Percentiles rank a stretch among this genome's conserved stretches.
Conservation (phyloP, 495 filamentous ascomycete genomes). For the Podospora australis region DNA sequence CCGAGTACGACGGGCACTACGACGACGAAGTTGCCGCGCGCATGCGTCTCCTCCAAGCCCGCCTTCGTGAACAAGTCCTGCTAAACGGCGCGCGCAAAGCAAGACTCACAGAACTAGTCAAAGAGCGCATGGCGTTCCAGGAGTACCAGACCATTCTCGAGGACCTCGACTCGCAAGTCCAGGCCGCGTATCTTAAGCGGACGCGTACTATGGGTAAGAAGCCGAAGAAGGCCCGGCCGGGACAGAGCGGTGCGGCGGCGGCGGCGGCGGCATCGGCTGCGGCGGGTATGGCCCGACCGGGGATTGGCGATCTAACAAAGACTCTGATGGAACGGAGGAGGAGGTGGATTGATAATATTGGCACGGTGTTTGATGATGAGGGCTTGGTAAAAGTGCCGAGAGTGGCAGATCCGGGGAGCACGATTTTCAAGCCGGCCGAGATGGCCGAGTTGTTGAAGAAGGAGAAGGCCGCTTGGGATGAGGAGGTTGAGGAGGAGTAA, state of each 20-base stretch:
- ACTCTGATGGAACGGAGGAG: constrained; percentile 82
- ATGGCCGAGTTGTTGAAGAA: constrained; percentile 53
- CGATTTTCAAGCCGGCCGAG: constrained; percentile 55
- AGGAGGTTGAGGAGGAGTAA: constrained; percentile 50
- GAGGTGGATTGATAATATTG: constrained; percentile 82
- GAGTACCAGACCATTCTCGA: constrained; percentile 96
- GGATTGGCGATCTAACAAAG: constrained; percentile 84
- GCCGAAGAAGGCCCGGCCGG: constrained; percentile 79
- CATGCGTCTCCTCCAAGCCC: constrained; percentile 72
- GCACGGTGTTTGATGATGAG: constrained; percentile 77
- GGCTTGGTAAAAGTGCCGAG: constrained; percentile 43
- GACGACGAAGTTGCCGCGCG: constrained; percentile 94
- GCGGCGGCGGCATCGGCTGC: constrained; percentile 41
- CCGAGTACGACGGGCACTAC: constrained; percentile 79
- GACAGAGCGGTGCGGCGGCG: constrained; percentile 57
- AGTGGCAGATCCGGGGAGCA: constrained; percentile 32
- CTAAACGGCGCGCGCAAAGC: constrained; percentile 86
- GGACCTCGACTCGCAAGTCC: constrained; percentile 91
- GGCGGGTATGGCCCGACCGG: constrained; percentile 59
- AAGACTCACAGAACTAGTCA: constrained; percentile 73
- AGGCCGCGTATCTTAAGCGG: constrained; percentile 90
- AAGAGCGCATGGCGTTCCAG: constrained; percentile 87
- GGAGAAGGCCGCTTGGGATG: constrained; percentile 73
- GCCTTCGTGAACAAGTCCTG: constrained; percentile 73
- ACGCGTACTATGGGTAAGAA: constrained; percentile 92